Base-by-base conservation (phyloP, 352 stramenopile species). In the Aphanomyces stellatus region DNA sequence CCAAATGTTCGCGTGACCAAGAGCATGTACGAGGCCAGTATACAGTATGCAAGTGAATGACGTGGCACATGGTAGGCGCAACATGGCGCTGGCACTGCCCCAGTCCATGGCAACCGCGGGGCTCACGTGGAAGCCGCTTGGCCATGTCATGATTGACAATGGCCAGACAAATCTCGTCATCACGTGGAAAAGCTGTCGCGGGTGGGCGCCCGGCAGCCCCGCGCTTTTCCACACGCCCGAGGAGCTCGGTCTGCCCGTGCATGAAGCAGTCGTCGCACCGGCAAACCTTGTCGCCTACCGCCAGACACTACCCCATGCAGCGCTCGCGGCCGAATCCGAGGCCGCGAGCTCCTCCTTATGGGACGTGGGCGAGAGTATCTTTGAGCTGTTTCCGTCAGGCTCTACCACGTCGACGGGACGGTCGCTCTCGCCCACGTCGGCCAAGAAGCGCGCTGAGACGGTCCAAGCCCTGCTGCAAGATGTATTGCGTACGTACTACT, bases 151-250 rank as follows among this genome's bases (percentile, higher is more conserved):
- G 60, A 25, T 57, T 6, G 35, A 19, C 22, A 31, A 59, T 24
- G 60, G 60, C 33, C 17, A 55, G 4, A 31, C n/a, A 8, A 67
- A 57, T 28, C 27, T 67, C 13, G 60, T 43, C 10, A 33, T 67
- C 10, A 48, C 17, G 10, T 67, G 60, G 60, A 67, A 56, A 34
- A 19, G n/a, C n/a, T 22, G 40, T 15, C 17, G 27, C 5, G 27
- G 24, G 10, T 67, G 60, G 60, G 19, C 27, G 27, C 22, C 40
- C 1, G 59, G 35, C 4, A 27, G 10, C 8, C 51, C 11, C 10
- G 60, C 15, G n/a, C 30, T 67, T 6, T 67, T 35, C 37, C 40
- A 59, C 46, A 40, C 40, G 3, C 60, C 60, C 3, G 41, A 42
- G 15, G 60, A 56, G 49, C 60, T 67, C 2, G 25, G n/a, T 4